phyloP scores from a whole-genome alignment of 495 filamentous ascomycete genomes.

The Hypoxylon intermedium region DNA sequence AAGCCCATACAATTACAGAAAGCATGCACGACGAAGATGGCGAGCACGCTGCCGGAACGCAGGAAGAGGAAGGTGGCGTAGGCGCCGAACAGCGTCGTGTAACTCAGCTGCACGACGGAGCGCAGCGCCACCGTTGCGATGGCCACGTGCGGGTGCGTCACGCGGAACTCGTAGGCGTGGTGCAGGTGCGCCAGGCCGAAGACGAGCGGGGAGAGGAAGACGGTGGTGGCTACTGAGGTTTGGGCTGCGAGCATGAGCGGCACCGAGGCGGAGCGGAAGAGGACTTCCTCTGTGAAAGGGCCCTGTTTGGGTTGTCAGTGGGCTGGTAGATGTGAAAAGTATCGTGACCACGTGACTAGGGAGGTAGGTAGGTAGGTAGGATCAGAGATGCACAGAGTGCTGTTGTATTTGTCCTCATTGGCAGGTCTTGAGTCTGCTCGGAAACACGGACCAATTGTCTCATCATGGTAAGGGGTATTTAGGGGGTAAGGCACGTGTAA shows the following conservation, averaged over 20 bases:
- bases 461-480: conserved; percentile 44
- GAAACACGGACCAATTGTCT: conserved; percentile 99
- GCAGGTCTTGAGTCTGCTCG: conserved; percentile 98
- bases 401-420: conserved; percentile 80
- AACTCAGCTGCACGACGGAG: conserved; percentile 84
- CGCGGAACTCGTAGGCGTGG: conserved; percentile 92
- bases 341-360: background rate
- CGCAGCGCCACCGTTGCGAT: conserved; percentile 65
- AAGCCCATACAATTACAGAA: conserved; percentile 95
- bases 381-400: conserved; percentile 86
- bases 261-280: conserved; percentile 86
- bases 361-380: background rate
- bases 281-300: conserved; percentile 88
- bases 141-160: conserved; percentile 76
- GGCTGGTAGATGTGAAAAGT: background rate
- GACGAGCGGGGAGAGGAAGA: conserved; percentile 84
- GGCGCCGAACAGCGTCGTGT: conserved; percentile 92
- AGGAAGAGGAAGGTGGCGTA: conserved; percentile 91
- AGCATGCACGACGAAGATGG: conserved; percentile 75
- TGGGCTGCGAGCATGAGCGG: conserved; percentile 82
- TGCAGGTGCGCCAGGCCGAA: conserved; percentile 96
- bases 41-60: conserved; percentile 78
- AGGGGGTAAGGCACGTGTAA: background rate
- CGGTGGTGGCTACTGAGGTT: conserved; percentile 61
- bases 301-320: conserved; percentile 59